These are phyloP conservation scores for Stipa capillata DNA, from an alignment of 176 grass and related monocot genomes.

Conservation along the genomic window DNA sequence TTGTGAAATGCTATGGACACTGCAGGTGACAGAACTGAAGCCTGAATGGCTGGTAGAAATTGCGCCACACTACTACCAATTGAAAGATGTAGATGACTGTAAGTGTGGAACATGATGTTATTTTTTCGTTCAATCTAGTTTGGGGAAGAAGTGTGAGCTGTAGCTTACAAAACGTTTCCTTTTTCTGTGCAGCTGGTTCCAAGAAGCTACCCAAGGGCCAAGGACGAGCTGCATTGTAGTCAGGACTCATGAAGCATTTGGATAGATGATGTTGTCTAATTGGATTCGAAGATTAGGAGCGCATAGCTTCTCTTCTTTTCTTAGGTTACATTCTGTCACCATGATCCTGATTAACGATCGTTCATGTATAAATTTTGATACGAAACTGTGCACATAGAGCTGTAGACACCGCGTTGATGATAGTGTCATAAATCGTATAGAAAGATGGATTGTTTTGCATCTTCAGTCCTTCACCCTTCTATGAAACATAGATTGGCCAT, in stretches of 20 bases:
- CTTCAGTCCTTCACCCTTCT: not conserved
- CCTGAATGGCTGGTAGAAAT: conserved; percentile 90
- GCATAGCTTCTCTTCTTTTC: no score
- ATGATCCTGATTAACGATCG: conserved; percentile 1
- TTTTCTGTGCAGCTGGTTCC: conserved; percentile 36
- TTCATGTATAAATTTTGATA: conserved; percentile 8
- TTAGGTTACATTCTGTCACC: not conserved
- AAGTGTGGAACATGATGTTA: conserved; percentile 4
- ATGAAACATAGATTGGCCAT: not conserved
- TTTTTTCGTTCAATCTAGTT: not conserved
- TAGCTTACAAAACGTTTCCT: conserved; percentile 1
- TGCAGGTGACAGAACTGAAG: conserved; percentile 79
- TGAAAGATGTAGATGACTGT: conserved; percentile 93
- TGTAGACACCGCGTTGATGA: not conserved
- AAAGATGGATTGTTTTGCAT: not conserved
- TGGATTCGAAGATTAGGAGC: not conserved
- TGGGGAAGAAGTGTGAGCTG: not conserved
- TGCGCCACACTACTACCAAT: conserved; percentile 88
- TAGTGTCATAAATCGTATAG: not conserved
- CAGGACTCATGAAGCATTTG: not conserved
- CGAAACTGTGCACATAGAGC: not conserved
- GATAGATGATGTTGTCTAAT: not conserved
- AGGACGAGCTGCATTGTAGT: conserved; percentile 55
- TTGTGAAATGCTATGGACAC: not conserved
- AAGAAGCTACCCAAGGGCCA: conserved; percentile 79